Base-by-base conservation (phyloP, 371 early-diverging fungal genomes). In the Mucor sp. region DNA sequence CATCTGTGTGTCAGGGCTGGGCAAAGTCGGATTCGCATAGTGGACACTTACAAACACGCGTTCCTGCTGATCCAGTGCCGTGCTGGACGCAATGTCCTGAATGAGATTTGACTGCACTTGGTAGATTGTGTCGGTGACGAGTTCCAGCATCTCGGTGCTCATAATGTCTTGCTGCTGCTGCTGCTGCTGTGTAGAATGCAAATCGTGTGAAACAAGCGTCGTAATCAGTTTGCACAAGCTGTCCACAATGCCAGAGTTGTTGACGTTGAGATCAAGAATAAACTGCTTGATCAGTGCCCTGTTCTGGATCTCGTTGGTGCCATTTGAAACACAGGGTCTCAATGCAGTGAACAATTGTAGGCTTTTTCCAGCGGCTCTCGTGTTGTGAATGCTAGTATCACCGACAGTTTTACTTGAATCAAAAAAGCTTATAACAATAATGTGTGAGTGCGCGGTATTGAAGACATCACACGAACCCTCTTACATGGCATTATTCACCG, bases 181-280 rank as follows among this genome's bases (percentile, higher is more conserved):
- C 6, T 23, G 53, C 14, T 53, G 25, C 11, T 25, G 53, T 7
- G 41, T 17, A 6, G 6, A 4, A 15, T 25, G 14, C 27, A 27
- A 14, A 25, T 53, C 27, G 27, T 53, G 9, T 6, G 27, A 53
- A 14, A 53, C 41, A 50, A 74, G 69, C 8, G 37, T 33, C 3
- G 55, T 33, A 2, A 67, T 48, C 14, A 66, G 7, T 53, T 74
- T 74, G 55, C 79, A 79, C 23, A 86, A 67, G 35, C 74, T 71
- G 39, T 79, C 81, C 6, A 68, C 35, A 8, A 77, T 67, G 9
- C 86, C 86, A 27, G 83, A 81, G 55, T 86, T 84, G 14, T 60
- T 62, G n/a, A 58, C 63, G 35, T 86, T 86, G 1, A 76, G 48
- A 0, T 62, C 43, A n/a, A 58, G 33, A 30, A 85, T 69, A 58